Conservation (phyloP, 371 early-diverging fungal species). For the Mortierella sp. region DNA sequence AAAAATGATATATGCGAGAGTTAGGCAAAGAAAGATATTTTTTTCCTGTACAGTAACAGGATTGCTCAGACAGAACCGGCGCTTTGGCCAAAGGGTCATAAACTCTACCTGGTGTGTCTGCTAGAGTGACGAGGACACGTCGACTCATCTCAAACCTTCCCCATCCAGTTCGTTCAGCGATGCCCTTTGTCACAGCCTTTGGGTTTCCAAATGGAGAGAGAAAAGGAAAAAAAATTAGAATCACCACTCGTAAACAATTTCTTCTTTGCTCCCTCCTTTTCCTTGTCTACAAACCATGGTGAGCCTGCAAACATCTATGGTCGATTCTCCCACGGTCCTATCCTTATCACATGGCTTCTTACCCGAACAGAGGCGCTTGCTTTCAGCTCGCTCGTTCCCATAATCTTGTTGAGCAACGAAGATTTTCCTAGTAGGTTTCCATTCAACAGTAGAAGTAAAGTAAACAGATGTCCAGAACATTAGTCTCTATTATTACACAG, state of each 20-base stretch:
- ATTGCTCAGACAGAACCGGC: too few relatives aligned
- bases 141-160: conserved; percentile 49
- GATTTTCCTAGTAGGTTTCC: conserved; percentile 53
- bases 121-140: conserved; percentile 53
- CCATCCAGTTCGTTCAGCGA: conserved; percentile 56
- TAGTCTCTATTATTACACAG: background rate
- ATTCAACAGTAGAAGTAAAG: background rate
- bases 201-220: background rate
- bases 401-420: conserved; percentile 54
- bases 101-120: conserved; percentile 53
- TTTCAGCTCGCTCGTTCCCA: conserved; percentile 54
- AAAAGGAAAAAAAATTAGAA: background rate
- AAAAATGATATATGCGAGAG: background rate
- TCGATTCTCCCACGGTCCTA: background rate
- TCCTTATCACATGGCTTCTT: background rate
- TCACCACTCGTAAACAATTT: too few relatives aligned
- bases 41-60: too few relatives aligned
- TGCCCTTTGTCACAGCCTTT: conserved; percentile 56
- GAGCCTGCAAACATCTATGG: too few relatives aligned
- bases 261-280: too few relatives aligned
- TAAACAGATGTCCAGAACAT: background rate
- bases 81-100: background rate
- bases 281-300: background rate
- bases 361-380: conserved; percentile 55
- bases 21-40: too few relatives aligned